Evolutionary conservation across 805 yeast species (phyloP), one percentile per base, ranked within the genome.

Genomic region (Candida germanica): DNA sequence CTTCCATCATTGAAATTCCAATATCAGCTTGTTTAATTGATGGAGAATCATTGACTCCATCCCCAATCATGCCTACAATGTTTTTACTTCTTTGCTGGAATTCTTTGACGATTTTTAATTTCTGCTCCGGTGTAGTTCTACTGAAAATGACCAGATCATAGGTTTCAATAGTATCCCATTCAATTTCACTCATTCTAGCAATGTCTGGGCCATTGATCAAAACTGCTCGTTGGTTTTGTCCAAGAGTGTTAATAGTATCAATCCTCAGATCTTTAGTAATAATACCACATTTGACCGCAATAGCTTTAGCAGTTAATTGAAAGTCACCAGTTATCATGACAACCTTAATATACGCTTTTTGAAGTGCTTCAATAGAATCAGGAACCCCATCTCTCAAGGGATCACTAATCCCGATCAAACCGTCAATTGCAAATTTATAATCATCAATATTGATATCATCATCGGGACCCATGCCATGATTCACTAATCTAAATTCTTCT

Each of bases 241-340:
- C 44, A 30, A 61, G 43, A 23, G 48, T 49, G 2, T 42, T 41
- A 22, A 44, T 39, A 6, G 33, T 42, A 39, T 54, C 54, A 16
- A 54, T 44, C 18, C 6, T n/a, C 3, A 38, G 49, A 25, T 52
- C 54, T 6, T 18, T 12, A 25, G 53, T 51, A 3, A 64, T 42
- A 19, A 66, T 66, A 11, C 69, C 70, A 50, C 66, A 55, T 38
- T 66, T 65, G 24, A 61, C 60, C 3, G 76, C 77, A 43, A 75
- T 74, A 3, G 76, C 64, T 23, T 68, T 58, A 1, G 75, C 80
- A 19, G 79, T 75, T 10, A 69, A 52, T 45, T 70, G 74, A 42
- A 66, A 73, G 50, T 75, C 81, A 39, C 80, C 80, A n/a, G 74
- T 69, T 15, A 68, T 64, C 73, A 69, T 68, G 5, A 59, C 58